A percentile compares a stretch with the other conserved stretches of the same genome.
These are phyloP conservation scores for Nymphaea thermarum DNA, from an alignment of 164 flowering plant genomes.

Conservation along the genomic window DNA sequence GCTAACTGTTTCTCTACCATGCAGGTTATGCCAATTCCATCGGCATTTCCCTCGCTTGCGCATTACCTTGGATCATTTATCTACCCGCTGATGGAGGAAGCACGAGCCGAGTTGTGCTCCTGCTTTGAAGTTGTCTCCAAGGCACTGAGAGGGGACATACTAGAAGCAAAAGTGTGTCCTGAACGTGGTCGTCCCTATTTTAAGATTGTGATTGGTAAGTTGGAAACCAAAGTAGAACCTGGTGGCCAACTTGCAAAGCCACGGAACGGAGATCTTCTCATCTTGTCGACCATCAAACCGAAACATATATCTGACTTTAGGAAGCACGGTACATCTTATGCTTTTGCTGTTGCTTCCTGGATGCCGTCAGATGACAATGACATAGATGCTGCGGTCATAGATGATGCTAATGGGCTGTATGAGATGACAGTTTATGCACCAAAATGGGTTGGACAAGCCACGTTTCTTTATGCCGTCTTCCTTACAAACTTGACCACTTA, in stretches of 20 bases:
- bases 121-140: constrained; percentile 29
- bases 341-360: neutral
- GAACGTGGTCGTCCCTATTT: neutral
- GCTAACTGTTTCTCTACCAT: neutral
- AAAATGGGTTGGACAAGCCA: neutral
- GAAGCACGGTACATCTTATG: neutral
- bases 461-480: neutral
- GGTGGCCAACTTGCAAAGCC: constrained; percentile 32
- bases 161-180: neutral
- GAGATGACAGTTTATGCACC: neutral
- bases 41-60: constrained; percentile 27
- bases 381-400: neutral
- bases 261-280: constrained; percentile 46
- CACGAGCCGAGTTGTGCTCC: constrained; percentile 32
- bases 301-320: constrained; percentile 28
- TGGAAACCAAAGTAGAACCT: too few relatives aligned
- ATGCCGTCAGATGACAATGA: too few relatives aligned
- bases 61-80: constrained; percentile 36
- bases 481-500: neutral
- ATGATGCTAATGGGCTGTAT: neutral
- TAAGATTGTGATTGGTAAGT: constrained; percentile 6
- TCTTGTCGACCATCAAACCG: constrained; percentile 35
- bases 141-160: neutral
- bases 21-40: constrained; percentile 21
- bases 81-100: constrained; percentile 49